Evolutionary conservation across 768 basidiomycete species (phyloP).

Genomic region (Dendrothele bispora): DNA sequence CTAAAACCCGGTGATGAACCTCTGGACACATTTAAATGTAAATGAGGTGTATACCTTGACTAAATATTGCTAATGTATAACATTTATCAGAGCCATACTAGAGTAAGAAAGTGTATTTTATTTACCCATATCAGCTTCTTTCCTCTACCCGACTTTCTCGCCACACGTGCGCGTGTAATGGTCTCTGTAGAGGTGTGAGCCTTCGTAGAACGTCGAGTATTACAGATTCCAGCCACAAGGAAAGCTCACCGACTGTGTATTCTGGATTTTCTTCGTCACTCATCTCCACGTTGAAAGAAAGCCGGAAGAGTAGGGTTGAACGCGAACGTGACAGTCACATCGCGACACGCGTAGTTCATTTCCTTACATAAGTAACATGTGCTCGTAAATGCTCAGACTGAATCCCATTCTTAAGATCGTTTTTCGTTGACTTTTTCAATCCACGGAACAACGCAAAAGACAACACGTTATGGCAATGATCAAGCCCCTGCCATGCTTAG

Average conservation of each 20-base stretch:
- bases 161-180: constrained; percentile 52
- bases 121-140: constrained; percentile 54
- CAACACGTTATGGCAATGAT: too few relatives aligned
- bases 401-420: too few relatives aligned
- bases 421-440: too few relatives aligned
- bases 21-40: not conserved
- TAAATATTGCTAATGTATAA: constrained; percentile 45
- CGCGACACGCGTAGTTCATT: too few relatives aligned
- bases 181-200: constrained; percentile 38
- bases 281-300: constrained; percentile 15
- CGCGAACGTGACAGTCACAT: not conserved
- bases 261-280: constrained; percentile 46
- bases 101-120: too few relatives aligned
- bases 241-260: constrained; percentile 66
- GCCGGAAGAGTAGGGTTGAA: not conserved
- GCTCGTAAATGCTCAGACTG: too few relatives aligned
- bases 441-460: too few relatives aligned
- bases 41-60: constrained; percentile 66
- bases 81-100: constrained; percentile 7
- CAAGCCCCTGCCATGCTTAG: too few relatives aligned
- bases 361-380: too few relatives aligned
- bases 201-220: not conserved
- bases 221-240: too few relatives aligned
- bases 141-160: constrained; percentile 38
- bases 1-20: constrained; percentile 27